Percentiles rank a stretch among this genome's conserved stretches.
Conservation (phyloP, 2,329 filamentous ascomycete genomes). For the Epicoccum sorghinum region DNA sequence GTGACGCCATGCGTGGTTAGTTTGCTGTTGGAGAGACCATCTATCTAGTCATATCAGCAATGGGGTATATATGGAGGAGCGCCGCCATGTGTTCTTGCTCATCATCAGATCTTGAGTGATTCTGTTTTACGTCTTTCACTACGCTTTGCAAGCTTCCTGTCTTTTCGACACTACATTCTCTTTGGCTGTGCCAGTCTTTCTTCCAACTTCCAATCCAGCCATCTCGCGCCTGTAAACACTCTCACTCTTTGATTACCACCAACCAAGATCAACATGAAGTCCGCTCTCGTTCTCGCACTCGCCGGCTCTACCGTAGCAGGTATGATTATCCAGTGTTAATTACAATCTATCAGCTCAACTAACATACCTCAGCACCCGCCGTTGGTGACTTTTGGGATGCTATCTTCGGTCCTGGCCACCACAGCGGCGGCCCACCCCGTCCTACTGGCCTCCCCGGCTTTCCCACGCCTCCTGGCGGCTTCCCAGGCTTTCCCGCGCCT, state of each 20-base stretch:
- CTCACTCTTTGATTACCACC: not conserved
- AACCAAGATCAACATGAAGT: constrained; percentile 28
- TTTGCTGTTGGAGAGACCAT: constrained; percentile 17
- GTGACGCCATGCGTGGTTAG: constrained; percentile 4
- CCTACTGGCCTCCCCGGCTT: not conserved
- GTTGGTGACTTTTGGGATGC: constrained; percentile 19
- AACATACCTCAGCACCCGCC: constrained; percentile 15
- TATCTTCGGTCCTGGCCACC: constrained; percentile 18
- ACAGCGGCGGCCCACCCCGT: constrained; percentile 1
- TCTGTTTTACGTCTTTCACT: constrained; percentile 17
- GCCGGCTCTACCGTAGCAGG: constrained; percentile 29
- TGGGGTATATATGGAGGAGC: constrained; percentile 19
- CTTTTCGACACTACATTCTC: constrained; percentile 19
- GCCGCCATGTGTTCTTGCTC: not conserved
- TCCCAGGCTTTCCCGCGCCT: not conserved
- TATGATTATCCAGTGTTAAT: not conserved
- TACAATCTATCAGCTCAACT: not conserved
- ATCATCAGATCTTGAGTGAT: constrained; percentile 21
- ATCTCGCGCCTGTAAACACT: not conserved
- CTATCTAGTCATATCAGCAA: constrained; percentile 13
- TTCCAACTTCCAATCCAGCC: constrained; percentile 6
- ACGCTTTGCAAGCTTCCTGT: constrained; percentile 17
- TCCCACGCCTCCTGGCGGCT: not conserved
- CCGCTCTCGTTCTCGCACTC: constrained; percentile 29
- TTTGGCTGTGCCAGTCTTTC: constrained; percentile 23